Evolutionary conservation across 2,329 filamentous ascomycete genomes (phyloP), one percentile per base, ranked within the genome.

Genomic region (Aspergillus sp.): DNA sequence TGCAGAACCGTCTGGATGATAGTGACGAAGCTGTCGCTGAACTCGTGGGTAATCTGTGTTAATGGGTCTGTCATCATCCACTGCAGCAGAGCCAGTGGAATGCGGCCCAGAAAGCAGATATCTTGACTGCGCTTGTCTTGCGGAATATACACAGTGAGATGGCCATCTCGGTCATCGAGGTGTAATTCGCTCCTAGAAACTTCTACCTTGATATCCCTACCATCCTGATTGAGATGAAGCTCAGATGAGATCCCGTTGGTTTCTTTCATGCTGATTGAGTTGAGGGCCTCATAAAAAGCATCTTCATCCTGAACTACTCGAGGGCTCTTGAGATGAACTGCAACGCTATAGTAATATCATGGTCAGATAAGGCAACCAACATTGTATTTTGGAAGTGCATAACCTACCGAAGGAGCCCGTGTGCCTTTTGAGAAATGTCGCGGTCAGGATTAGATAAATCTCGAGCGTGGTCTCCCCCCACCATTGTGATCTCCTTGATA

Each of bases 181-280:
- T 63, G 61, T 8, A 63, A 19, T 50, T 63, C 59, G 27, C 61
- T 54, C 25, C 30, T 47, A 6, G 21, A 25, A 11, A 58, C 17
- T 50, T 63, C 47, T 11, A 61, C 58, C 13, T 19, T 44, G 19
- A 59, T 54, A 50, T 61, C 61, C 17, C 51, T 59, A 1, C 52
- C 58, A 17, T 61, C 58, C 52, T 63, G 61, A 17, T 59, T 54
- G 11, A 63, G 48, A 25, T 59, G 55, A 25, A 63, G n/a, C 47
- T 61, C 59, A 5, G 61, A 63, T 21, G 11, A 53, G n/a, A 63
- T 59, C n/a, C 55, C 56, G 27, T 63, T 55, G 21, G 61, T 63
- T 17, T 58, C 58, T 11, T 53, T 13, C 38, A 63, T 42, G 5
- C 54, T 41, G 32, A 54, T 54, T 10, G 23, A 55, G 30, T 41